Evolutionary conservation across 169 alveolate genomes (phyloP).

Genomic region (Eimeria maxima): DNA sequence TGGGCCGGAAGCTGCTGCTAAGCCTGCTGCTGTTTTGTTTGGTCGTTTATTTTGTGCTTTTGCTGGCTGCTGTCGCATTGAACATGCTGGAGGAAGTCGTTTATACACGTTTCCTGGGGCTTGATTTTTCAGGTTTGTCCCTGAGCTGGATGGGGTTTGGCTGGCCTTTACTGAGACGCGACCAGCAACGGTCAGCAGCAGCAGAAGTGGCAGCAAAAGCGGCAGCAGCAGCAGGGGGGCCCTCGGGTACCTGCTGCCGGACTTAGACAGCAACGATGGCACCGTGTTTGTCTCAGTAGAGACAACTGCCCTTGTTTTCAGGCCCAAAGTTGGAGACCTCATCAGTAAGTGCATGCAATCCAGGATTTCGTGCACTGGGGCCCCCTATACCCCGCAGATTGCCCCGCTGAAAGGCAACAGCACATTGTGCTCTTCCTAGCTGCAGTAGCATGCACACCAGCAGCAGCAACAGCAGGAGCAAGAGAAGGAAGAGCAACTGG

Average conservation of each 20-base stretch:
- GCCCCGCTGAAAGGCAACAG: neutral
- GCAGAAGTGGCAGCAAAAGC: slow-evolving; percentile 13
- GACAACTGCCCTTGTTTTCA: slow-evolving; percentile 33
- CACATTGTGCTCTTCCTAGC: neutral
- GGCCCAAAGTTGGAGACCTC: slow-evolving; percentile 53
- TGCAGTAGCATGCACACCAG: neutral
- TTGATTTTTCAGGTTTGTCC: neutral
- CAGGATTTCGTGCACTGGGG: neutral
- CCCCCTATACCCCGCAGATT: neutral
- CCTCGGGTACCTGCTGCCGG: slow-evolving; percentile 57
- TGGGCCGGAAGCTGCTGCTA: neutral
- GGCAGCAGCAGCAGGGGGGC: slow-evolving; percentile 56
- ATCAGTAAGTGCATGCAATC: slow-evolving; percentile 1
- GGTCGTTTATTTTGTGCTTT: neutral
- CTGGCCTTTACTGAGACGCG: slow-evolving; percentile 59
- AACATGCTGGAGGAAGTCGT: too few relatives aligned
- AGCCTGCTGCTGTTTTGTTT: neutral
- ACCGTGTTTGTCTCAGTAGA: slow-evolving; percentile 38
- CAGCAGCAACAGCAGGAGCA: neutral
- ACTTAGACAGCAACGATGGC: slow-evolving; percentile 58
- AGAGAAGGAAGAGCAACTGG: too few relatives aligned
- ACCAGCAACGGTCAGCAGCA: slow-evolving; percentile 31
- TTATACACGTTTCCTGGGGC: neutral
- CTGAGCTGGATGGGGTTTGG: slow-evolving; percentile 61
- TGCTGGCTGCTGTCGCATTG: neutral